These are phyloP conservation scores for Rhodotorula sp. DNA, from an alignment of 1,284 basidiomycete species.

Conservation along the genomic window DNA sequence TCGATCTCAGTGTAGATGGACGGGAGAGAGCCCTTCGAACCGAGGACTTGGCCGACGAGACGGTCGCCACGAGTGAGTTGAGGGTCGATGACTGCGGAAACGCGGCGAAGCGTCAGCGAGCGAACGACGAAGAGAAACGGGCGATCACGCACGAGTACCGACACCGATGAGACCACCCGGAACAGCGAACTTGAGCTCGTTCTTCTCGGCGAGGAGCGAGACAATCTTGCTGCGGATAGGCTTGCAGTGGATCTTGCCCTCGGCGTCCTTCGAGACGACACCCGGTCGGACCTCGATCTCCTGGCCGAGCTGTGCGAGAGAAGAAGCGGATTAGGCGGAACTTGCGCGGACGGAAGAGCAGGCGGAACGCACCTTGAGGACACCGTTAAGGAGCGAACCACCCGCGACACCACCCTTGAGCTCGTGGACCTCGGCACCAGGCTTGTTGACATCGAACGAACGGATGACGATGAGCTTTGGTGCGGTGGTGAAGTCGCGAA, in stretches of 20 bases:
- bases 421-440: constrained; percentile 93
- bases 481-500: constrained; percentile 86
- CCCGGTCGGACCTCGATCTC: constrained; percentile 97
- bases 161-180: constrained; percentile 98
- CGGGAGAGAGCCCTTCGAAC: constrained; percentile 87
- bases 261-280: constrained; percentile 91
- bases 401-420: constrained; percentile 97
- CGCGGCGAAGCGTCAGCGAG: background rate
- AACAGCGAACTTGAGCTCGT: constrained; percentile 90
- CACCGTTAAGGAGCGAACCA: constrained; percentile 90
- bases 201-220: constrained; percentile 89
- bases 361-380: constrained; percentile 59
- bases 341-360: too few species aligned
- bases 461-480: constrained; percentile 94
- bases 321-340: background rate
- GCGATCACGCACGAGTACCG: constrained; percentile 64
- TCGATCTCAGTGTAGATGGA: constrained; percentile 89
- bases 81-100: constrained; percentile 54
- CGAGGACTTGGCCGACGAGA: constrained; percentile 92
- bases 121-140: background rate
- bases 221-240: constrained; percentile 92
- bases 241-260: constrained; percentile 85
- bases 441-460: constrained; percentile 99
- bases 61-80: constrained; percentile 96
- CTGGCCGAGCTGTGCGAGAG: constrained; percentile 62